Evolutionary conservation across 2,329 filamentous ascomycete genomes (phyloP), one percentile per base, ranked within the genome.

Genomic region (Graphiopsis chlorocephala): DNA sequence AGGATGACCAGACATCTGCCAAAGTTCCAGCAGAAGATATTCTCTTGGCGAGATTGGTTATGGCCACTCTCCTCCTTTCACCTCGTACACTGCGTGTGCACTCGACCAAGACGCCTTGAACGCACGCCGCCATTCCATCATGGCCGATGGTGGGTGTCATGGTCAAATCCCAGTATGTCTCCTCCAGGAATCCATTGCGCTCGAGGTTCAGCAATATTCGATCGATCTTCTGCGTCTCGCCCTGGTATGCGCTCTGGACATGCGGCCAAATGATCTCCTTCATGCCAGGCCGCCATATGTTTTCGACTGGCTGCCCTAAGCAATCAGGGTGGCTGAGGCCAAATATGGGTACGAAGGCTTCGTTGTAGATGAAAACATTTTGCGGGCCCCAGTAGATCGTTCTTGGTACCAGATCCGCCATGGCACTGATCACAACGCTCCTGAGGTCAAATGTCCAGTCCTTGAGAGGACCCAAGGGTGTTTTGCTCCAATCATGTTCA

Each of bases 301-400:
- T 31, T 14, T 67, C 65, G 20, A 69, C 62, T 7, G 65, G 42
- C 10, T 55, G 53, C 14, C 29, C 17, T n/a, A 67, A 28, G 6
- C 11, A 35, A 4, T 62, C 38, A 20, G 71, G 69, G 56, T 79
- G 77, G 11, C 72, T 66, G 0, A 55, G 56, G 2, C 72, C 73
- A 6, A 75, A 67, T 7, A 76, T 65, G 26, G 74, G 66, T 5
- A 75, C 69, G 26, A 77, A 78, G 0, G 69, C 66, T 35, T 77
- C 73, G 42, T 80, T 80, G 69, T 78, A 79, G 25, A 79, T 59
- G 67, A 77, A 75, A 23, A 71, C 72, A 11, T 72, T 67, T 0
- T 77, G 69, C 4, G 71, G 63, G 4, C 76, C 76, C 74, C 67
- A 73, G 52, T 67, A 70, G 14, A 73, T 31, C 20, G 59, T 61